Conservation (phyloP, 78 protist genomes). For the Polysphondylium violaceum region DNA sequence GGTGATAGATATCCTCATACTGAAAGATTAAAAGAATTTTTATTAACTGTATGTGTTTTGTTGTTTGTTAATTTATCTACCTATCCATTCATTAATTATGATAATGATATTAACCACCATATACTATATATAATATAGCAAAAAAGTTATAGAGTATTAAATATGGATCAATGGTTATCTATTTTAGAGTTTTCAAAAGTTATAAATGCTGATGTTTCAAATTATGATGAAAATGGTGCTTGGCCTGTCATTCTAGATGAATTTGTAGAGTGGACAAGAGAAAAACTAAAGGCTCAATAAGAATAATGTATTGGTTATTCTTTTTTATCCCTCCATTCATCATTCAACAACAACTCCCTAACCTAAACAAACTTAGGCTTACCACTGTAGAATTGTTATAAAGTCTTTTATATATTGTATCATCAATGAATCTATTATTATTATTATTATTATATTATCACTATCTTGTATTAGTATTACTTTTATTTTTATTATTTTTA, state of each 20-base stretch:
- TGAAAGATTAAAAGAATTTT: slow-evolving; percentile 27
- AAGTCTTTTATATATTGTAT: too few relatives aligned
- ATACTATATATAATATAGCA: slow-evolving; percentile 6
- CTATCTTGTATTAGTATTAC: too few relatives aligned
- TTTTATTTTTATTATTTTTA: too few relatives aligned
- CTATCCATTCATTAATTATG: too few relatives aligned
- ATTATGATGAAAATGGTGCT: slow-evolving; percentile 79
- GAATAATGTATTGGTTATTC: background rate
- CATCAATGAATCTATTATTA: too few relatives aligned
- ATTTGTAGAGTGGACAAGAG: slow-evolving; percentile 36
- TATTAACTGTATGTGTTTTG: slow-evolving; percentile 1
- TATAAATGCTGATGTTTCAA: slow-evolving; percentile 60
- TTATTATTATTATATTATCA: too few relatives aligned
- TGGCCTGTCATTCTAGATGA: slow-evolving; percentile 78
- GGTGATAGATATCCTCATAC: slow-evolving; percentile 67
- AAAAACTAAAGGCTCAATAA: background rate
- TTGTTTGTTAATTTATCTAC: background rate
- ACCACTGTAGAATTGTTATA: too few relatives aligned
- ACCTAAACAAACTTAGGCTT: too few relatives aligned
- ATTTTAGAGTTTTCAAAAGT: slow-evolving; percentile 60
- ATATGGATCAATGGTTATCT: slow-evolving; percentile 82
- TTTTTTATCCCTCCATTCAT: too few relatives aligned
- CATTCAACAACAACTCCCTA: too few relatives aligned
- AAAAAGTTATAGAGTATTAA: slow-evolving; percentile 68
- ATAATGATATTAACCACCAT: too few relatives aligned